A percentile compares a stretch with the other conserved stretches of the same genome.
Evolutionary conservation across 2,329 filamentous ascomycete species (phyloP).

Genomic region (Colletotrichum liaoningense): DNA sequence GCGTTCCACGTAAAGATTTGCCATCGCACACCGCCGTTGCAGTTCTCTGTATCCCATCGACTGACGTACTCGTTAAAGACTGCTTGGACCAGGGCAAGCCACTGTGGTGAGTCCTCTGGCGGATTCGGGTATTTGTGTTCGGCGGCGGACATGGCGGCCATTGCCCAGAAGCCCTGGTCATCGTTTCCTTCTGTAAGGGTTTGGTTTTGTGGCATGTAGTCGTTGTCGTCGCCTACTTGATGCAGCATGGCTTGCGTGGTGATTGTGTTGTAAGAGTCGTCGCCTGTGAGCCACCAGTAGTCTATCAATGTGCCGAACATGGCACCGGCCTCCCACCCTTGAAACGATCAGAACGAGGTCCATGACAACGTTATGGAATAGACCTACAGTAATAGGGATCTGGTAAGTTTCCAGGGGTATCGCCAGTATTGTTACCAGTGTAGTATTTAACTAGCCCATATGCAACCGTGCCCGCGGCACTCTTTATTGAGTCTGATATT

Average conservation of each 20-base stretch:
- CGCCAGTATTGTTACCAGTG: conserved; percentile 68
- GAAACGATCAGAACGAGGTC: conserved; percentile 49
- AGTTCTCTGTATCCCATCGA: conserved; percentile 77
- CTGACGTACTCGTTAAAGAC: conserved; percentile 82
- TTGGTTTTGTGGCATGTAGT: conserved; percentile 77
- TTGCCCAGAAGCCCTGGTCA: conserved; percentile 85
- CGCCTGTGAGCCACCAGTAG: conserved; percentile 80
- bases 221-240: conserved; percentile 66
- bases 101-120: conserved; percentile 71
- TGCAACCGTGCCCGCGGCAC: conserved; percentile 49
- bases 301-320: conserved; percentile 79
- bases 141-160: conserved; percentile 82
- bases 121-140: conserved; percentile 82
- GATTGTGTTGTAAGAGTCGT: conserved; percentile 71
- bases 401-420: conserved; percentile 67
- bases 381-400: conserved; percentile 64
- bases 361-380: conserved; percentile 36
- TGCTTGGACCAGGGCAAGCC: conserved; percentile 80
- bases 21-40: conserved; percentile 84
- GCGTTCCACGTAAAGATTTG: conserved; percentile 85
- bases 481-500: conserved; percentile 47
- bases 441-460: conserved; percentile 52
- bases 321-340: conserved; percentile 78
- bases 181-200: conserved; percentile 74
- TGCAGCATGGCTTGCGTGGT: conserved; percentile 69